phyloP scores from a whole-genome alignment of 2,329 filamentous ascomycete species.

The Macrophomina phaseolina region DNA sequence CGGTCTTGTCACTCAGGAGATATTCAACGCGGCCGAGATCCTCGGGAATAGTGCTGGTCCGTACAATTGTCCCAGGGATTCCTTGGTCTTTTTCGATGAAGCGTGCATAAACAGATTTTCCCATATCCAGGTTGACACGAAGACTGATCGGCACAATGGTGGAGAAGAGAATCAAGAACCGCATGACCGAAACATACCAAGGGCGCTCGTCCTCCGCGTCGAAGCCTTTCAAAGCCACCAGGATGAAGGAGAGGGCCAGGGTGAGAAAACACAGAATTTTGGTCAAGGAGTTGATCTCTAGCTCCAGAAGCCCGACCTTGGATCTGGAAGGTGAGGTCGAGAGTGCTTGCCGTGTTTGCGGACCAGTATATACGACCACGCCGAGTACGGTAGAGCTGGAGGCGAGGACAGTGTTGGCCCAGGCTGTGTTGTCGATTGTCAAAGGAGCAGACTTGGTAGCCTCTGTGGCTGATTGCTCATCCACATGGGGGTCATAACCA shows the following conservation, averaged over 20 bases:
- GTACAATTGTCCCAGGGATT: conserved; percentile 89
- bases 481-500: conserved; percentile 52
- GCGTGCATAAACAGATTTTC: conserved; percentile 93
- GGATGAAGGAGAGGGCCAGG: conserved; percentile 79
- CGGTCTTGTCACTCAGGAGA: conserved; percentile 94
- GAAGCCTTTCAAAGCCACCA: conserved; percentile 88
- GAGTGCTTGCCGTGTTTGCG: conserved; percentile 89
- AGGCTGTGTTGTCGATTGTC: conserved; percentile 95
- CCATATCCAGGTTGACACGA: conserved; percentile 95
- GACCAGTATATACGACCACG: conserved; percentile 91
- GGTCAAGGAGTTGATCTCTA: conserved; percentile 95
- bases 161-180: conserved; percentile 98
- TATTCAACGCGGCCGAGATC: conserved; percentile 96
- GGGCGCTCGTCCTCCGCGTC: conserved; percentile 65
- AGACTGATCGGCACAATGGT: conserved; percentile 98
- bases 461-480: conserved; percentile 32
- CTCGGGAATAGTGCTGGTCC: conserved; percentile 96
- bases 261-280: conserved; percentile 95
- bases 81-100: conserved; percentile 92
- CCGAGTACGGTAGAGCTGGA: conserved; percentile 89
- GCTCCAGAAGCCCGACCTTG: conserved; percentile 90
- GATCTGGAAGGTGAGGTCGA: conserved; percentile 91
- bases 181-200: conserved; percentile 98
- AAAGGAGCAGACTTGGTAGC: conserved; percentile 69
- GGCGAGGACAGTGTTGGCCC: conserved; percentile 97